Base-by-base conservation (phyloP, 768 basidiomycete genomes). In the Hydnum rufescens region DNA sequence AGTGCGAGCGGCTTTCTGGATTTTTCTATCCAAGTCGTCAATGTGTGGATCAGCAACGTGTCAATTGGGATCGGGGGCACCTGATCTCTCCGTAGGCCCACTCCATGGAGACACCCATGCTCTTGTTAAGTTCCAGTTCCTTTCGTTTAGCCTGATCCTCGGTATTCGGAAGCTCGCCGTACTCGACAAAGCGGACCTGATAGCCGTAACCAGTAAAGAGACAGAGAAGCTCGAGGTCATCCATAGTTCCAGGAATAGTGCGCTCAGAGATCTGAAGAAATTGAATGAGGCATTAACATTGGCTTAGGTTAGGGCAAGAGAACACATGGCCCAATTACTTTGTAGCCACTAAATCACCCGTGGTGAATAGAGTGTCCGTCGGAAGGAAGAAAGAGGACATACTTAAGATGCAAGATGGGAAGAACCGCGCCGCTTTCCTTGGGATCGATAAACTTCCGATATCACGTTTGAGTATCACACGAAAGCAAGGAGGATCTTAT, bases 181-280 rank as follows among this genome's bases (percentile, higher is more conserved):
- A 70, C 52, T 82, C 77, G 55, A 95, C 78, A 56, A 93, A 78
- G 48, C 83, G 76, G 49, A 78, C 78, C 67, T 89, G 81, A 63
- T 90, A 93, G n/a, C 88, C 85, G 61, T 87, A 86, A 3, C 82
- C 75, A 26, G 57, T 77, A 72, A 85, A 89, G 25, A 88, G 67
- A 0, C 78, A 67, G 18, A 68, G 72, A 26, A 90, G 66, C 62
- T 92, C 89, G 59, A 81, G 78, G 62, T 93, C 72, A 60, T 92
- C 88, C 86, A 92, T 89, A 22, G 80, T 80, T 36, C 88, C 89
- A 54, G 78, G 81, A 54, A 95, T 81, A 16, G 89, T 92, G 32
- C 86, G 74, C 61, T 90, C 85, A 0, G 82, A 85, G 55, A 92
- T 90, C 70, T 89, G 83, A 73, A n/a, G n/a, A n/a, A n/a, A n/a